Conservation (phyloP, 2,329 filamentous ascomycete genomes). For the Cladosporium halotolerans region DNA sequence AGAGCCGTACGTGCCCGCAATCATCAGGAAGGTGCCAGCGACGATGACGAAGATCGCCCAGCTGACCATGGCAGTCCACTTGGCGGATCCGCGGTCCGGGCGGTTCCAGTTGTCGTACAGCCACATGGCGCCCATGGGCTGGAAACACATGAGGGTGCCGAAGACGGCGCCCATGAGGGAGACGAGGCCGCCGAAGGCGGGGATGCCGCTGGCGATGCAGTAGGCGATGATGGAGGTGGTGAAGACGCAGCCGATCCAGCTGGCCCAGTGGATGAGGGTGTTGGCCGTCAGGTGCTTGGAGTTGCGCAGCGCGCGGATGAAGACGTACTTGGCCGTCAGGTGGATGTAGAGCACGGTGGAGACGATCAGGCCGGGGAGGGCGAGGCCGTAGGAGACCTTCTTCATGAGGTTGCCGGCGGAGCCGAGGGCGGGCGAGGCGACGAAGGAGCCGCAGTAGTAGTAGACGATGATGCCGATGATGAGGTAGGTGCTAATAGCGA, state of each 20-base stretch:
- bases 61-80: constrained; percentile 33
- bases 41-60: constrained; percentile 48
- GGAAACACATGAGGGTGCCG: constrained; percentile 45
- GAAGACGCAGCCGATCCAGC: constrained; percentile 40
- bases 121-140: constrained; percentile 35
- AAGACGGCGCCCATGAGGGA: constrained; percentile 45
- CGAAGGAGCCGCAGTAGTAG: constrained; percentile 56
- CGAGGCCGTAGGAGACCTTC: constrained; percentile 57
- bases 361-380: constrained; percentile 49
- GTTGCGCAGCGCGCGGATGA: constrained; percentile 51
- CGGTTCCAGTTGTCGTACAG: constrained; percentile 12
- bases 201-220: constrained; percentile 39
- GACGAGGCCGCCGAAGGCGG: constrained; percentile 44
- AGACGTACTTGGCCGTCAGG: constrained; percentile 50
- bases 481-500: constrained; percentile 51
- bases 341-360: constrained; percentile 44
- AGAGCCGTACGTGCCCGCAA: constrained; percentile 40
- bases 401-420: constrained; percentile 55
- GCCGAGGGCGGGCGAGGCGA: constrained; percentile 56
- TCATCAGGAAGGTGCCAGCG: constrained; percentile 41
- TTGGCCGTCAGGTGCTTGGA: constrained; percentile 47
- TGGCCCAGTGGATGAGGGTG: constrained; percentile 45
- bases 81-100: constrained; percentile 7
- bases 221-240: constrained; percentile 20
- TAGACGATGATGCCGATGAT: constrained; percentile 56